Percentiles rank a stretch among this genome's conserved stretches.
Conservation (phyloP, 2,329 filamentous ascomycete species). For the Thermochaetoides dissita region DNA sequence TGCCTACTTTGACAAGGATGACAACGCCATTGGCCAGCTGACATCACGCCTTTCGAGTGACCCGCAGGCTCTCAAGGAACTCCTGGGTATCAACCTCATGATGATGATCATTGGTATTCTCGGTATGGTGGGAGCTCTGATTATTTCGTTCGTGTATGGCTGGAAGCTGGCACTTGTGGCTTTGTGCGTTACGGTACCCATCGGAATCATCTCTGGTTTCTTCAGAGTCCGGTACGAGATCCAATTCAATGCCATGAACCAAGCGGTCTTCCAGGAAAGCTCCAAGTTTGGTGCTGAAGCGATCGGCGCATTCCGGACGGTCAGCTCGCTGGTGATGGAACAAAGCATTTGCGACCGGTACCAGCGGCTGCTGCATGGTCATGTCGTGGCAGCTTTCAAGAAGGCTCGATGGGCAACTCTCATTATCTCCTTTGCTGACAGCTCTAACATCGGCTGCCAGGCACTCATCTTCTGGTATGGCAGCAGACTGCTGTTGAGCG, state of each 20-base stretch:
- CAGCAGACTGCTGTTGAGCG: slow-evolving; percentile 35
- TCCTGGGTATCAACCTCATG: slow-evolving; percentile 50
- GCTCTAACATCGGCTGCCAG: slow-evolving; percentile 47
- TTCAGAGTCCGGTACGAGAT: slow-evolving; percentile 44
- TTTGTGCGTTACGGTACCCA: slow-evolving; percentile 43
- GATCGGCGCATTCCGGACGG: slow-evolving; percentile 60
- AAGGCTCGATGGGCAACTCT: slow-evolving; percentile 49
- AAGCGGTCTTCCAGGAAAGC: slow-evolving; percentile 53
- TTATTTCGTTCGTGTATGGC: slow-evolving; percentile 56
- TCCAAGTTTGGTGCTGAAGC: slow-evolving; percentile 64
- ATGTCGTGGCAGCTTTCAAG: slow-evolving; percentile 44
- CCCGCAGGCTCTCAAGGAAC: slow-evolving; percentile 45
- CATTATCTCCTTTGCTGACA: slow-evolving; percentile 57
- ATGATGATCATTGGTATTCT: slow-evolving; percentile 50
- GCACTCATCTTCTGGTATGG: slow-evolving; percentile 56
- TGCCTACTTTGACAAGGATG: slow-evolving; percentile 45
- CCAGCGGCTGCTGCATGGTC: slow-evolving; percentile 38
- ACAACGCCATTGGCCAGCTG: slow-evolving; percentile 46
- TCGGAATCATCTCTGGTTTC: slow-evolving; percentile 33
- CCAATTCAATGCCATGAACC: slow-evolving; percentile 56
- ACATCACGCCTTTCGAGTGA: slow-evolving; percentile 42
- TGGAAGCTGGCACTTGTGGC: slow-evolving; percentile 65
- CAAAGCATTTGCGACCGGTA: slow-evolving; percentile 50
- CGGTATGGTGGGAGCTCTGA: slow-evolving; percentile 48
- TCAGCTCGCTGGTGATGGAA: slow-evolving; percentile 56